Conservation (phyloP, 2,329 filamentous ascomycete species). For the Sporothrix pallida region DNA sequence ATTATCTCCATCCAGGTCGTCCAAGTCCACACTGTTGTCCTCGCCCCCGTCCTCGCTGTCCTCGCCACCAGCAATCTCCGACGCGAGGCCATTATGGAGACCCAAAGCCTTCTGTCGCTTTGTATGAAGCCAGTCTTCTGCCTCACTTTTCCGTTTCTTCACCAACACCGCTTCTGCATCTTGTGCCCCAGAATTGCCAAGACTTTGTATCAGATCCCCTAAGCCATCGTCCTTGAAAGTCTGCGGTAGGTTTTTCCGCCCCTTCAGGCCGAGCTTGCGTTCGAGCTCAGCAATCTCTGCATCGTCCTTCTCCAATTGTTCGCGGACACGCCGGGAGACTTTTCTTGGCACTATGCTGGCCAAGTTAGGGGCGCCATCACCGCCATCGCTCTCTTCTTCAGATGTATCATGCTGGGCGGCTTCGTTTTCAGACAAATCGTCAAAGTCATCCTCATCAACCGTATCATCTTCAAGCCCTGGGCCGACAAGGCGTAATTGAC, state of each 20-base stretch:
- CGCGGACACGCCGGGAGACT: conserved; percentile 54
- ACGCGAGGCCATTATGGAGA: conserved; percentile 37
- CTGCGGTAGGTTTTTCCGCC: conserved; percentile 74
- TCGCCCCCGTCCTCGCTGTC: conserved; percentile 41
- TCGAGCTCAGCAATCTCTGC: conserved; percentile 87
- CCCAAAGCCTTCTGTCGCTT: conserved; percentile 59
- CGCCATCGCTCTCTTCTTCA: conserved; percentile 40
- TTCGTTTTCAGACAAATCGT: conserved; percentile 30
- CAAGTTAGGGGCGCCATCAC: conserved; percentile 32
- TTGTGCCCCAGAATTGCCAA: conserved; percentile 55
- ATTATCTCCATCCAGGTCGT: conserved; percentile 42
- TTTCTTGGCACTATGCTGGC: conserved; percentile 32
- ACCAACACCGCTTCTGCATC: conserved; percentile 59
- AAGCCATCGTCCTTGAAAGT: conserved; percentile 82
- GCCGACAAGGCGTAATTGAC: conserved; percentile 14
- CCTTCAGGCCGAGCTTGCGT: conserved; percentile 82
- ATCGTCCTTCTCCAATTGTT: conserved; percentile 78
- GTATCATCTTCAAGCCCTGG: conserved; percentile 30
- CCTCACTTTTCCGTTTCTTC: conserved; percentile 65
- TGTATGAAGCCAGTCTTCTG: conserved; percentile 64
- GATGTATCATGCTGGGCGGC: conserved; percentile 35
- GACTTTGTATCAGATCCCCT: conserved; percentile 67
- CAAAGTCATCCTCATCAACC: conserved; percentile 29
- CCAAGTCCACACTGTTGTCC: conserved; percentile 39
- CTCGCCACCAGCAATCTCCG: conserved; percentile 24